Conservation (phyloP, 768 basidiomycete species). For the Lentinula guzmanii region DNA sequence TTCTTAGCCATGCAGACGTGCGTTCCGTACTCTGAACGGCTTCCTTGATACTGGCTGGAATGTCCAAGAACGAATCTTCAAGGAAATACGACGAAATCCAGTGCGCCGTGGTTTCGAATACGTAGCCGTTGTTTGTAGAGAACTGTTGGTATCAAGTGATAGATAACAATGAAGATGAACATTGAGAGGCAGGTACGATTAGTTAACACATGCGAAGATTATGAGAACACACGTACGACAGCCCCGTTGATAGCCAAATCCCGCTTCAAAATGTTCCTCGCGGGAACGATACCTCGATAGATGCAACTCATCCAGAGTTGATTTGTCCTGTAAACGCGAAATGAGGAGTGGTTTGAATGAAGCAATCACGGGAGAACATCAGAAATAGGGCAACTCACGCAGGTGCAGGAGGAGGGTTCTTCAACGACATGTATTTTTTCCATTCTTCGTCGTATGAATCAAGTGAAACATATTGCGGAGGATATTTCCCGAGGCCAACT, state of each 20-base stretch:
- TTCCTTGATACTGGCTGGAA: slow-evolving; percentile 40
- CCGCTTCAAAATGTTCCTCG: slow-evolving; percentile 44
- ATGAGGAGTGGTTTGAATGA: neutral
- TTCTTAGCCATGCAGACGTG: slow-evolving; percentile 47
- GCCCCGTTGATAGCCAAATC: slow-evolving; percentile 66
- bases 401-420: slow-evolving; percentile 28
- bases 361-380: neutral
- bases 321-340: slow-evolving; percentile 16
- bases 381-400: neutral
- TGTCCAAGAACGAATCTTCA: slow-evolving; percentile 39
- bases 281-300: slow-evolving; percentile 59
- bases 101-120: slow-evolving; percentile 48
- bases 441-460: slow-evolving; percentile 19
- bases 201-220: neutral
- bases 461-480: slow-evolving; percentile 4
- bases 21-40: slow-evolving; percentile 38
- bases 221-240: slow-evolving; percentile 29
- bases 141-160: slow-evolving; percentile 29
- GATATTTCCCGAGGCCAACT: slow-evolving; percentile 10
- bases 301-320: slow-evolving; percentile 41
- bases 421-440: slow-evolving; percentile 31
- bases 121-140: slow-evolving; percentile 48
- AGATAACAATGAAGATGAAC: neutral
- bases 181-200: neutral
- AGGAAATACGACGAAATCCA: slow-evolving; percentile 65